Evolutionary conservation across 257 asterid genomes (phyloP), one percentile per base, ranked within the genome.

Genomic region (Ehretia macrophylla): DNA sequence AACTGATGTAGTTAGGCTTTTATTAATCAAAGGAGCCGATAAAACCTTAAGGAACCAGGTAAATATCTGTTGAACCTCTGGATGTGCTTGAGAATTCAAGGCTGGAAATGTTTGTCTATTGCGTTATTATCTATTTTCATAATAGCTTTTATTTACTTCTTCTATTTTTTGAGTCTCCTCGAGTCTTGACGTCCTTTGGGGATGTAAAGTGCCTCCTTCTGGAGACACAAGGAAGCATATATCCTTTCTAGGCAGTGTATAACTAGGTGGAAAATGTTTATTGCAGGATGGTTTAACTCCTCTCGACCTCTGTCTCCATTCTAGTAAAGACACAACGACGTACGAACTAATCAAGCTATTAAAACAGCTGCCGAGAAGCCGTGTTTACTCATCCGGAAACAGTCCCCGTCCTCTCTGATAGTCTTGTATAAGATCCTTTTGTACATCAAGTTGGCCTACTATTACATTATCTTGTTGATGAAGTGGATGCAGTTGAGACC

Each of bases 21-120:
- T 92, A 76, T 68, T 88, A 73, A 83, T 92, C 32, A 92, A 92
- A 78, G 94, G 96, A 59, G 96, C 97, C 51, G 86, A 88, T 69
- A 75, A 83, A 73, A 78, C 87, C 32, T 49, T 84, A 54, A 81
- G 48, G 79, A 92, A 86, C 76, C 65, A 56, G 93, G 95, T 88
- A 74, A 75, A 60, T n/a, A 17, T 38, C 39, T 8, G 37, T 10
- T 11, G 14, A 42, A 32, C 14, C n/a, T n/a, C n/a, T n/a, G n/a
- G 47, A 6, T 27, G 35, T 27, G 35, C 35, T 27, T 27, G 6
- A 27, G 35, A 27, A 1, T 27, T 27, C 6, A 6, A 27, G 3
- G 35, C 35, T 27, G 6, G 4, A 27, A 27, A 6, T 27, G 3
- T 27, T 27, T 27, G 35, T 27, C 6, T 27, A 27, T 1, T 27